Percentiles rank a stretch among this genome's conserved stretches.
Evolutionary conservation across 1,284 basidiomycete genomes (phyloP).

Genomic region (Gomphus bonarii): DNA sequence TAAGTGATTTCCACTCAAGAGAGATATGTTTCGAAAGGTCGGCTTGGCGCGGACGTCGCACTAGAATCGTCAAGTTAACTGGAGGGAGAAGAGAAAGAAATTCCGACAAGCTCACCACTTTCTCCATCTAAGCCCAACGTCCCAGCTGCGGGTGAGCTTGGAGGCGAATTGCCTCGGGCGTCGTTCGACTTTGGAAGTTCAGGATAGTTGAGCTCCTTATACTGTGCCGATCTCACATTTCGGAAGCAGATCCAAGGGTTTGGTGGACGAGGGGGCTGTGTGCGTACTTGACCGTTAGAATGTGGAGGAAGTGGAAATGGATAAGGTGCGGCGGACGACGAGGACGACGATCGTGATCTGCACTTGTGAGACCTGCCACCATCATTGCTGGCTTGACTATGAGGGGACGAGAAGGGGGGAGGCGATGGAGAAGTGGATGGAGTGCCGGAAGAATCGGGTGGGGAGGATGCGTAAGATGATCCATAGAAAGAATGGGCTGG

Average conservation of each 20-base stretch:
- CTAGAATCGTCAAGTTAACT: background rate
- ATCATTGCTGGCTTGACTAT: background rate
- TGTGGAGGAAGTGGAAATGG: conserved; percentile 2
- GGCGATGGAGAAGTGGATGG: background rate
- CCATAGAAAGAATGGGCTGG: conserved; percentile 6
- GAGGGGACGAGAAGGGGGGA: background rate
- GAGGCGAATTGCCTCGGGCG: background rate
- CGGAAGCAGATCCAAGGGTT: conserved; percentile 12
- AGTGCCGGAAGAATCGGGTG: conserved; percentile 4
- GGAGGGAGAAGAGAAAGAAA: background rate
- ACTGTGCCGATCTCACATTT: conserved; percentile 7
- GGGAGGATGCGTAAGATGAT: conserved; percentile 4
- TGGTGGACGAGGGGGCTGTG: conserved; percentile 9
- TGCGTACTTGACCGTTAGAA: conserved; percentile 11
- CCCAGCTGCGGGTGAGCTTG: background rate
- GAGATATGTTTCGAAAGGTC: conserved; percentile 69
- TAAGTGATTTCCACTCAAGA: conserved; percentile 60
- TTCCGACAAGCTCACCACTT: background rate
- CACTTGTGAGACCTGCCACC: background rate
- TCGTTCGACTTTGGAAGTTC: conserved; percentile 2
- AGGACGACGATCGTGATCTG: conserved; percentile 1
- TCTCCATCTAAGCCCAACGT: conserved; percentile 7
- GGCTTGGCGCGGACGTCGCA: conserved; percentile 32
- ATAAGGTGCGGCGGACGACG: conserved; percentile 6
- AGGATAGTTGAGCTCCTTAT: conserved; percentile 9